Base-by-base conservation (phyloP, 2,329 filamentous ascomycete species). In the Pseudophaeomoniella oleicola region DNA sequence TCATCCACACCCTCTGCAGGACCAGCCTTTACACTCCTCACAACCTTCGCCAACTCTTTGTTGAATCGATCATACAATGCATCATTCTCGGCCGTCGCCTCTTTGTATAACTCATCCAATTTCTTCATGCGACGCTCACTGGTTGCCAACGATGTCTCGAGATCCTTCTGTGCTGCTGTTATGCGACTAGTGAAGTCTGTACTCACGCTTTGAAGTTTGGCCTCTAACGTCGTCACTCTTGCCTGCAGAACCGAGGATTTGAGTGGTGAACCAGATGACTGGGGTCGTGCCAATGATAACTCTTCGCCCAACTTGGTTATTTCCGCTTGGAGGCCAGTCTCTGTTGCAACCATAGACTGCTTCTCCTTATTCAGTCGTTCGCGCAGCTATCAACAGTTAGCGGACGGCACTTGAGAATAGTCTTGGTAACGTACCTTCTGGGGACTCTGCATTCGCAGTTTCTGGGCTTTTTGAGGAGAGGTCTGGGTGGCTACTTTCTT, bases 31-130 rank as follows among this genome's bases (percentile, higher is more conserved):
- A 90, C 68, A 30, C 79, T 82, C 54, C 75, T 80, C 31, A 86
- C 68, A 41, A 94, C 82, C 62, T 81, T 85, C 47, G 75, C 80
- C 34, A 96, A 63, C 59, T 94, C 88, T n/a, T 76, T 73, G 50
- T 94, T 94, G 64, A 94, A 94, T 42, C 78, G 79, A 46, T 88
- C 81, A 56, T 94, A 94, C 38, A 96, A 66, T 18, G 88, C 72
- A 59, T 94, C 87, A 49, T 94, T 96, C 63, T 96, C 88, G 0
- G 84, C 82, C 48, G 78, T 85, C 12, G 78, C 74, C 51, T 94
- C 85, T 45, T 84, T 81, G 61, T 92, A 93, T 36, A 94, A 64
- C 58, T 92, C 82, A 53, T 94, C 87, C 37, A 94, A 74, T 30
- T 81, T 80, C 48, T 78, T 81, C 40, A 79, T 78, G 48, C 90